Conservation (phyloP, 2,329 filamentous ascomycete genomes). For the Cadophora luteo-olivacea region DNA sequence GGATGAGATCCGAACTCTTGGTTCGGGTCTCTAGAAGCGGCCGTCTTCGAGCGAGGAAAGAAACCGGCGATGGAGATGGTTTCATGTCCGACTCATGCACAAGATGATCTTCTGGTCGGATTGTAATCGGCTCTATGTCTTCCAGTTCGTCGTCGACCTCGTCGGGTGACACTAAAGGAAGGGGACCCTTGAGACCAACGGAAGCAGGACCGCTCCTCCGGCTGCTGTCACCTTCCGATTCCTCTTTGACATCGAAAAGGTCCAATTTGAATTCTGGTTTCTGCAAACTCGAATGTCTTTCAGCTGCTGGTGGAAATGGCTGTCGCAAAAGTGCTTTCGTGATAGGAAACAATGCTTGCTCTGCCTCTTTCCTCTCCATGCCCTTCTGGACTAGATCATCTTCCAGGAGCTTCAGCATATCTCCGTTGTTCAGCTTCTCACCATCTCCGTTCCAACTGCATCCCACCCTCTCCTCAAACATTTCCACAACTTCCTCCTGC, state of each 20-base stretch:
- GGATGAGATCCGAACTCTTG: background rate
- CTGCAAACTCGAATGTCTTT: background rate
- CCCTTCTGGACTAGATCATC: conserved; percentile 1
- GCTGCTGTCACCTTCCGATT: background rate
- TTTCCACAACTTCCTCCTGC: background rate
- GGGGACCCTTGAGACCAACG: background rate
- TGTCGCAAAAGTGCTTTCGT: conserved; percentile 14
- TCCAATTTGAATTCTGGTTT: conserved; percentile 2
- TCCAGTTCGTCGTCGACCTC: background rate
- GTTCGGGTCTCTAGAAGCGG: background rate
- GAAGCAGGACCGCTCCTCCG: background rate
- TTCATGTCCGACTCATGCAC: background rate
- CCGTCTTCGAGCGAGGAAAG: background rate
- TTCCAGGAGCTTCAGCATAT: background rate
- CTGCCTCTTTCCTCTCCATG: background rate
- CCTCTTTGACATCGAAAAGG: background rate
- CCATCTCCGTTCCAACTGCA: too few species aligned
- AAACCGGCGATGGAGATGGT: background rate
- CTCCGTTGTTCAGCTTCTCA: background rate
- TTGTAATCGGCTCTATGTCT: background rate
- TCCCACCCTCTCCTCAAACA: conserved; percentile 1
- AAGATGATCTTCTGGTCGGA: background rate
- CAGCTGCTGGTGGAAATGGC: background rate
- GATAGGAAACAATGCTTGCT: background rate
- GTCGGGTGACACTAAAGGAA: background rate